Percentiles rank a stretch among this genome's conserved stretches.
phyloP scores from a whole-genome alignment of 1,139 yeast genomes.

The Debaryomycetaceae sp. region DNA sequence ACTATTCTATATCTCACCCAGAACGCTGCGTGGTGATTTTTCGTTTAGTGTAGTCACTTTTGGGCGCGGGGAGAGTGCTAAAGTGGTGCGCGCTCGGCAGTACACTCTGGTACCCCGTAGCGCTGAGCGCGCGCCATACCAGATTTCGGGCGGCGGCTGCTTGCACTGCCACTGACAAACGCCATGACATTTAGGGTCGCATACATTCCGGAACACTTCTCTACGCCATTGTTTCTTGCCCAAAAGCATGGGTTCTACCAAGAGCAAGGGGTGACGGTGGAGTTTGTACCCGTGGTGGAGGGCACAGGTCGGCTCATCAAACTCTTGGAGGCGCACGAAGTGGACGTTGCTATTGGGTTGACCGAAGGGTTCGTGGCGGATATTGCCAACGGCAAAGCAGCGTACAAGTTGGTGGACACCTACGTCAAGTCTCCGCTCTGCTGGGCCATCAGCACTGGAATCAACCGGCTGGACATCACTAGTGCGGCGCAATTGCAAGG shows the following conservation, averaged over 20 bases:
- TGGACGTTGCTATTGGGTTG: slow-evolving; percentile 79
- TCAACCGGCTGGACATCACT: slow-evolving; percentile 48
- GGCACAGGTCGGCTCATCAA: slow-evolving; percentile 88
- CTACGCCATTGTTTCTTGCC: slow-evolving; percentile 81
- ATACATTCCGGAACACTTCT: slow-evolving; percentile 86
- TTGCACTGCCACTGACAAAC: slow-evolving; percentile 1
- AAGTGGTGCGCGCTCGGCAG: no score
- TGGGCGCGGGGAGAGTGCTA: no score
- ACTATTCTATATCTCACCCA: no score
- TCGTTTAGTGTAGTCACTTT: no score
- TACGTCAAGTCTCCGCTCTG: slow-evolving; percentile 83
- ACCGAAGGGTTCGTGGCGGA: slow-evolving; percentile 91
- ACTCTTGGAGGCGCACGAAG: slow-evolving; percentile 56
- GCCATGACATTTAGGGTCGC: slow-evolving; percentile 50
- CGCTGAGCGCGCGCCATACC: no score
- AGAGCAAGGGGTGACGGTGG: slow-evolving; percentile 44
- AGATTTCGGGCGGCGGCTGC: no score
- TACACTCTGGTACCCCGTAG: no score
- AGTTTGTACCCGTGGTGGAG: slow-evolving; percentile 72
- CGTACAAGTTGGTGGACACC: slow-evolving; percentile 69
- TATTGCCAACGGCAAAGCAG: slow-evolving; percentile 60
- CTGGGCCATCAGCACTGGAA: slow-evolving; percentile 88
- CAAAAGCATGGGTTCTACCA: slow-evolving; percentile 52
- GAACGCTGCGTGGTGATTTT: no score
- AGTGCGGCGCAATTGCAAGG: slow-evolving; percentile 53